Evolutionary conservation across 768 basidiomycete species (phyloP).

Genomic region (Crucibulum laeve): DNA sequence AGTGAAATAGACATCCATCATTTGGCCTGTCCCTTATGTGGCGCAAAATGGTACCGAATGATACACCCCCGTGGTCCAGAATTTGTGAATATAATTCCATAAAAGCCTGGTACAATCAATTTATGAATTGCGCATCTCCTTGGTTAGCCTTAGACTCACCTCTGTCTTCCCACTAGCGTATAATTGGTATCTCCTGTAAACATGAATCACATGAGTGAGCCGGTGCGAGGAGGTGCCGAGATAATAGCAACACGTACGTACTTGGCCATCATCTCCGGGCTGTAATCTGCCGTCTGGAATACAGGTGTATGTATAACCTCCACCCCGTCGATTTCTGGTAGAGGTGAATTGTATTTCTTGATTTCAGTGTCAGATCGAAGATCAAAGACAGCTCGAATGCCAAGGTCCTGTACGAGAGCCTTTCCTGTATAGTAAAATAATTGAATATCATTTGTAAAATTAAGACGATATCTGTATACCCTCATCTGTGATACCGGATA

Average conservation of each 20-base stretch:
- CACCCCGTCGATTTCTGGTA: constrained; percentile 61
- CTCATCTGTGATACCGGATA: constrained; percentile 65
- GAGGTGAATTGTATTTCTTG: constrained; percentile 62
- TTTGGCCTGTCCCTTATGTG: constrained; percentile 70
- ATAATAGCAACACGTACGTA: constrained; percentile 43
- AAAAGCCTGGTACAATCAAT: constrained; percentile 54
- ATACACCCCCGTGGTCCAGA: constrained; percentile 62
- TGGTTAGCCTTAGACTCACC: constrained; percentile 27
- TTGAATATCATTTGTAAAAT: not conserved
- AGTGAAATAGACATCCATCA: constrained; percentile 68
- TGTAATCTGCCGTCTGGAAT: constrained; percentile 72
- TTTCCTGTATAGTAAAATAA: constrained; percentile 39
- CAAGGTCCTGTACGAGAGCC: constrained; percentile 50
- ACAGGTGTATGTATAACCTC: constrained; percentile 61
- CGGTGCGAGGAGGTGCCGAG: constrained; percentile 10
- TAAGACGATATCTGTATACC: constrained; percentile 41
- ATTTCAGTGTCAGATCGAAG: constrained; percentile 80
- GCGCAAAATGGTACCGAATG: constrained; percentile 69
- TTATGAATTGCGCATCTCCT: not conserved
- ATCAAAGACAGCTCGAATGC: constrained; percentile 69
- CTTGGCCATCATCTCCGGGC: constrained; percentile 82
- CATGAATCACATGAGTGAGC: constrained; percentile 16
- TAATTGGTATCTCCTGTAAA: constrained; percentile 56
- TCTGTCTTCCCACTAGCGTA: constrained; percentile 81
- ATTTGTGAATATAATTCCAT: constrained; percentile 81